Evolutionary conservation across 257 asterid genomes (phyloP).

Genomic region (Fraxinus excelsior): DNA sequence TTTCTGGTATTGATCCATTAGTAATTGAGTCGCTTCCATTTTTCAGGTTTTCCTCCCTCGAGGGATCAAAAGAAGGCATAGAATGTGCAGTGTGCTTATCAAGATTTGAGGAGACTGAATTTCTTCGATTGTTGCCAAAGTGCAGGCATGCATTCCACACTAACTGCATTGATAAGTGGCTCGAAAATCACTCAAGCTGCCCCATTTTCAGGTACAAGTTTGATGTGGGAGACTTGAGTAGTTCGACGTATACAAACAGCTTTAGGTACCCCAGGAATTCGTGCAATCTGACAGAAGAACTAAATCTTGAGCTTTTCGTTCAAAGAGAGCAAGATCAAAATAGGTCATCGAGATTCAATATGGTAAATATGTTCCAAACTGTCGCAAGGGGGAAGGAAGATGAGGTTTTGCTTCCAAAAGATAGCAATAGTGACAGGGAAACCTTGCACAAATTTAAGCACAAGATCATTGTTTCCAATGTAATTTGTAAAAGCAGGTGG

Average conservation of each 20-base stretch:
- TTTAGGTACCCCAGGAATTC: constrained; percentile 20
- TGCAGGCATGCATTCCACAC: constrained; percentile 58
- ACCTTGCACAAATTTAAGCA: constrained; percentile 47
- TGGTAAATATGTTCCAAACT: constrained; percentile 29
- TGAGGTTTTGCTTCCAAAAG: constrained; percentile 35
- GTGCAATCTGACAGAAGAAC: constrained; percentile 20
- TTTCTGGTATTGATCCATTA: constrained; percentile 42
- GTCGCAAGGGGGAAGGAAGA: constrained; percentile 26
- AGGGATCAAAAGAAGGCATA: constrained; percentile 50
- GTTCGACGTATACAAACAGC: constrained; percentile 28
- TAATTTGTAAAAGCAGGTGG: constrained; percentile 60
- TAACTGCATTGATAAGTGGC: constrained; percentile 52
- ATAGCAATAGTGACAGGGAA: background rate
- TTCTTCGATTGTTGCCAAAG: constrained; percentile 50
- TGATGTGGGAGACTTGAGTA: constrained; percentile 31
- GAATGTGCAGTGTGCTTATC: constrained; percentile 56
- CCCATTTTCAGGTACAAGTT: constrained; percentile 48
- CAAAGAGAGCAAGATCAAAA: constrained; percentile 36
- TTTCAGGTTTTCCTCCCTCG: constrained; percentile 48
- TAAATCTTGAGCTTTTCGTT: constrained; percentile 35
- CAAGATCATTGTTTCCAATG: constrained; percentile 53
- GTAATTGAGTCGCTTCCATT: constrained; percentile 53
- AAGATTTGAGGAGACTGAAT: constrained; percentile 41
- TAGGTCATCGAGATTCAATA: constrained; percentile 34
- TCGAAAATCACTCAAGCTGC: constrained; percentile 53